Percentiles rank a stretch among this genome's conserved stretches.
These are phyloP conservation scores for Echeveria elegans DNA, from an alignment of 164 flowering plant genomes.

Conservation along the genomic window DNA sequence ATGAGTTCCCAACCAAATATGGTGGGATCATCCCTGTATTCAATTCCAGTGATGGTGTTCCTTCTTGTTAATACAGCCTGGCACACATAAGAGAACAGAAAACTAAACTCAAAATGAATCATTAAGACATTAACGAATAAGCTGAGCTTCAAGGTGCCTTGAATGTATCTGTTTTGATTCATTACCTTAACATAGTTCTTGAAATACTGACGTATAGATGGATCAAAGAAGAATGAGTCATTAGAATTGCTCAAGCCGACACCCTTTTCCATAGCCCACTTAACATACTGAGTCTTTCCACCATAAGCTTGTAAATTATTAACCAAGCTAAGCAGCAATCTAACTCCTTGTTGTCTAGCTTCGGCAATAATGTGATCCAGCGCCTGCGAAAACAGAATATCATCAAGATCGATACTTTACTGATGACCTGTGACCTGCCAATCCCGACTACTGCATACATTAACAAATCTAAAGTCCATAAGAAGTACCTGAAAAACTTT, in stretches of 20 bases:
- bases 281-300: conserved; percentile 92
- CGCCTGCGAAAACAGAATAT: conserved; percentile 42
- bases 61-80: conserved; percentile 77
- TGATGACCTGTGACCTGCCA: neutral
- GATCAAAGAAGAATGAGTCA: conserved; percentile 95
- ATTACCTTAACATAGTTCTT: conserved; percentile 71
- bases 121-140: neutral
- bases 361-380: conserved; percentile 87
- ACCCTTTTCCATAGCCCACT: conserved; percentile 96
- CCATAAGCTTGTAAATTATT: conserved; percentile 90
- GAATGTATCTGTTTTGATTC: neutral
- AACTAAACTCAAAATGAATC: neutral
- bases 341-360: conserved; percentile 55
- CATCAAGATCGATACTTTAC: conserved; percentile 5
- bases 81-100: conserved; percentile 12
- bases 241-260: conserved; percentile 79
- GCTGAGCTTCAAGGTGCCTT: neutral
- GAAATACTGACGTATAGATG: conserved; percentile 65
- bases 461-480: neutral
- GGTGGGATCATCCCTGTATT: no score
- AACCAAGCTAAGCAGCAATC: conserved; percentile 75
- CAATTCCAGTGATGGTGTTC: conserved; percentile 71
- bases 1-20: conserved; percentile 99
- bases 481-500: conserved; percentile 57
- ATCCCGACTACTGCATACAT: neutral